phyloP scores from a whole-genome alignment of 2,329 filamentous ascomycete species.

The Neonectria neomacrospora region DNA sequence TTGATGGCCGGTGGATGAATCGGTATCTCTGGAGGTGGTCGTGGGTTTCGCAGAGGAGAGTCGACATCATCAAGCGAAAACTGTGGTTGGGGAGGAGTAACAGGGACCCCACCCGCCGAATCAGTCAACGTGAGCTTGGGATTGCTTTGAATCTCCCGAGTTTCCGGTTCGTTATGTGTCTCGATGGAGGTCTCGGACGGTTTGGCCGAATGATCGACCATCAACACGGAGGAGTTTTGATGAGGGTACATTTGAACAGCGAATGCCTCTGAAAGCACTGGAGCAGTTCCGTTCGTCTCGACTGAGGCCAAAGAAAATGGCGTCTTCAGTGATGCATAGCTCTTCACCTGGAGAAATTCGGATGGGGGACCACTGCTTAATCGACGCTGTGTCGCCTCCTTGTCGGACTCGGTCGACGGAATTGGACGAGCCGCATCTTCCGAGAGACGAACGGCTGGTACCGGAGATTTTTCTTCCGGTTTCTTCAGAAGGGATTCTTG shows the following conservation, averaged over 20 bases:
- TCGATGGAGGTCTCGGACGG: slow-evolving; percentile 59
- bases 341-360: slow-evolving; percentile 64
- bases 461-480: slow-evolving; percentile 10
- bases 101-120: slow-evolving; percentile 53
- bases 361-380: slow-evolving; percentile 62
- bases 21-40: slow-evolving; percentile 66
- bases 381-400: slow-evolving; percentile 45
- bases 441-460: slow-evolving; percentile 33
- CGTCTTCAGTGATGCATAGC: slow-evolving; percentile 66
- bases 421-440: slow-evolving; percentile 24
- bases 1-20: slow-evolving; percentile 57
- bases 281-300: slow-evolving; percentile 70
- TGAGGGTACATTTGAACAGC: slow-evolving; percentile 72
- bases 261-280: slow-evolving; percentile 71
- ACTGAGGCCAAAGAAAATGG: slow-evolving; percentile 72
- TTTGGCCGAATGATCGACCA: slow-evolving; percentile 67
- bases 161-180: slow-evolving; percentile 39
- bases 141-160: slow-evolving; percentile 41
- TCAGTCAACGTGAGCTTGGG: slow-evolving; percentile 54
- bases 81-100: slow-evolving; percentile 63
- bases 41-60: slow-evolving; percentile 71
- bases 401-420: slow-evolving; percentile 45
- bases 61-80: slow-evolving; percentile 66
- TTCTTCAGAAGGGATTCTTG: slow-evolving; percentile 43
- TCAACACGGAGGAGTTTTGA: slow-evolving; percentile 71